Evolutionary conservation across 768 basidiomycete genomes (phyloP).

Genomic region (Kwoniella sp.): DNA sequence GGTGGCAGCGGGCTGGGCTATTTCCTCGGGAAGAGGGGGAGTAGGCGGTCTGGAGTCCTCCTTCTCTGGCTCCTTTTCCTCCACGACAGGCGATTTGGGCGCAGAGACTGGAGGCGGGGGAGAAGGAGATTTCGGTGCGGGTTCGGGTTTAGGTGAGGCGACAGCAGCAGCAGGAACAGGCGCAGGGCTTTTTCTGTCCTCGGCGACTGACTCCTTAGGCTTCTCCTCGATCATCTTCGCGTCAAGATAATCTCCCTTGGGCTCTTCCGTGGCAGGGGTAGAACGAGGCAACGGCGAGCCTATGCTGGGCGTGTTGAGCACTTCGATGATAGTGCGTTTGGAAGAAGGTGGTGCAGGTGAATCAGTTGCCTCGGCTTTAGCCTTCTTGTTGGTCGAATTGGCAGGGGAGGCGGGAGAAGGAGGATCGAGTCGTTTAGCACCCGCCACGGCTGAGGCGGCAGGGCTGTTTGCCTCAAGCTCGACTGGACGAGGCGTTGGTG

Average conservation of each 20-base stretch:
- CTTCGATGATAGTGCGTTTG: conserved; percentile 41
- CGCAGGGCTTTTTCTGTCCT: background rate
- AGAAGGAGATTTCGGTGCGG: background rate
- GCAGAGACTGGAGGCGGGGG: background rate
- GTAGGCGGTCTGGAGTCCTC: conserved; percentile 19
- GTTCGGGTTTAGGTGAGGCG: background rate
- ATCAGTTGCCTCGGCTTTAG: conserved; percentile 15
- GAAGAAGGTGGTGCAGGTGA: conserved; percentile 17
- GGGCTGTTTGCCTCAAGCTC: conserved; percentile 7
- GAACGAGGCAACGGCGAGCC: conserved; percentile 24
- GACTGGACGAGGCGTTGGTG: conserved; percentile 7
- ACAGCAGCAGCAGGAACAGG: background rate
- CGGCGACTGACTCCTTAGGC: background rate
- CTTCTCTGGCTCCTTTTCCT: conserved; percentile 2
- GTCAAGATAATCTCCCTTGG: background rate
- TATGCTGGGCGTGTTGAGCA: conserved; percentile 41
- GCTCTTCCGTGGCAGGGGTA: background rate
- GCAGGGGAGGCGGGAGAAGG: conserved; percentile 40
- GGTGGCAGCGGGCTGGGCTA: background rate
- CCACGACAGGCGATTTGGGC: background rate
- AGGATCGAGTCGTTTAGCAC: conserved; percentile 35
- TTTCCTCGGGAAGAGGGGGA: conserved; percentile 6
- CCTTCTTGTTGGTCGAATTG: conserved; percentile 20
- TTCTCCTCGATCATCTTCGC: conserved; percentile 11
- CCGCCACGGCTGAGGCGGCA: conserved; percentile 1